Evolutionary conservation across 306 rosid species (phyloP), one percentile per base, ranked within the genome.

Genomic region (Sesbania bispinosa): DNA sequence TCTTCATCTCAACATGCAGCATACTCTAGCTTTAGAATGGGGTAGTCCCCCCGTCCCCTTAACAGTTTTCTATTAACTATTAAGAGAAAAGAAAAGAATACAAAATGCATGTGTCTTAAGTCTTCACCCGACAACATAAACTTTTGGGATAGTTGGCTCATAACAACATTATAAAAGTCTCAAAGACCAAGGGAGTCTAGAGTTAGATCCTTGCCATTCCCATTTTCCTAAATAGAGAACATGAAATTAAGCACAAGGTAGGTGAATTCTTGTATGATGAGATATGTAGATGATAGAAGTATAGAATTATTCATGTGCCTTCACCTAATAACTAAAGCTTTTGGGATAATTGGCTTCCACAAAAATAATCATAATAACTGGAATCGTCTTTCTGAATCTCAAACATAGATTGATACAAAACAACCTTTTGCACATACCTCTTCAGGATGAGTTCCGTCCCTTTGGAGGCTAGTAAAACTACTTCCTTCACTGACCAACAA

Each of bases 401-500:
- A 67, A 50, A 67, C 39, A 53, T 39, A 14, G 10, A 62, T 20
- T 14, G 38, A 60, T 10, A 69, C 50, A 45, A 62, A 47, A 58
- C 26, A 73, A 61, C 46, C 45, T 73, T 59, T 39, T 53, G 59
- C 10, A 39, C 65, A 66, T 88, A 85, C 98, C 90, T 83, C 76
- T 59, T 5, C 62, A 23, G 64, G 24, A 82, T 48, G 60, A 74
- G 53, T 73, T 77, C 71, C 96, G 55, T 76, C 68, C 79, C 77
- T 83, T 68, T 53, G 87, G 65, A 70, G 77, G 73, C 73, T 63
- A 71, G 16, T 65, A 57, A 79, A 60, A 76, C 67, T 77, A 54
- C 83, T 61, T 32, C 80, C 88, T 43, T 69, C 57, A 63, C 36
- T 85, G 18, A 75, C 84, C 19, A 93, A 74, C 79, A 93, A 69